Evolutionary conservation across 2,329 filamentous ascomycete species (phyloP).

Genomic region (Xylariomycetidae sp.): DNA sequence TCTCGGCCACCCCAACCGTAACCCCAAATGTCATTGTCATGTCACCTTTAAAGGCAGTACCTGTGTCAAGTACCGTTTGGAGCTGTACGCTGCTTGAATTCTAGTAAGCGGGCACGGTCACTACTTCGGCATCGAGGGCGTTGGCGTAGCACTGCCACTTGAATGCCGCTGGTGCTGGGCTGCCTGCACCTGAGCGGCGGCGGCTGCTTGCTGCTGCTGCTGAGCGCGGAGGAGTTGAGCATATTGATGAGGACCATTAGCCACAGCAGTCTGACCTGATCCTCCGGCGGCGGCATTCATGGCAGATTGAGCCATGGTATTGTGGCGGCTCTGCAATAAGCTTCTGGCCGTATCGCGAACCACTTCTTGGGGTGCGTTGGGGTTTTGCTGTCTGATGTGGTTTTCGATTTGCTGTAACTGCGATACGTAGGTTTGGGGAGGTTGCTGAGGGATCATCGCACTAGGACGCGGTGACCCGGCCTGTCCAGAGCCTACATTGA

Average conservation of each 20-base stretch:
- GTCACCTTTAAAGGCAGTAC: no score
- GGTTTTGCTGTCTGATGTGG: constrained; percentile 47
- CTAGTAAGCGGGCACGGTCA: no score
- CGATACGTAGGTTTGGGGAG: constrained; percentile 42
- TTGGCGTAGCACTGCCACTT: constrained; percentile 25
- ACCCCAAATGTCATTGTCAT: no score
- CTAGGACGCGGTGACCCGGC: constrained; percentile 41
- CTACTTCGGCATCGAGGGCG: constrained; percentile 20
- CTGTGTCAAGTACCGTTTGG: no score
- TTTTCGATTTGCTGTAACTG: constrained; percentile 49
- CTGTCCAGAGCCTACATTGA: constrained; percentile 43
- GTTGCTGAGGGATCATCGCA: constrained; percentile 35
- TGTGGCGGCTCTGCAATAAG: constrained; percentile 40
- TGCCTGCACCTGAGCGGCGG: constrained; percentile 24
- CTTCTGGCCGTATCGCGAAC: constrained; percentile 48
- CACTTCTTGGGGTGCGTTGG: constrained; percentile 45
- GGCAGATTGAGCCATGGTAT: constrained; percentile 37
- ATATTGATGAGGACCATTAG: constrained; percentile 54
- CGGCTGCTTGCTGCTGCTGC: constrained; percentile 43
- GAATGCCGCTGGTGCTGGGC: constrained; percentile 24
- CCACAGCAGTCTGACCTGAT: constrained; percentile 41
- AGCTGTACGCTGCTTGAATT: no score
- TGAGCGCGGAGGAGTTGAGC: constrained; percentile 54
- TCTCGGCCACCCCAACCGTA: no score
- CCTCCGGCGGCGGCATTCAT: constrained; percentile 53